Percentiles rank a stretch among this genome's conserved stretches.
phyloP scores from a whole-genome alignment of 2,329 filamentous ascomycete species.

The Colletotrichum viniferum region DNA sequence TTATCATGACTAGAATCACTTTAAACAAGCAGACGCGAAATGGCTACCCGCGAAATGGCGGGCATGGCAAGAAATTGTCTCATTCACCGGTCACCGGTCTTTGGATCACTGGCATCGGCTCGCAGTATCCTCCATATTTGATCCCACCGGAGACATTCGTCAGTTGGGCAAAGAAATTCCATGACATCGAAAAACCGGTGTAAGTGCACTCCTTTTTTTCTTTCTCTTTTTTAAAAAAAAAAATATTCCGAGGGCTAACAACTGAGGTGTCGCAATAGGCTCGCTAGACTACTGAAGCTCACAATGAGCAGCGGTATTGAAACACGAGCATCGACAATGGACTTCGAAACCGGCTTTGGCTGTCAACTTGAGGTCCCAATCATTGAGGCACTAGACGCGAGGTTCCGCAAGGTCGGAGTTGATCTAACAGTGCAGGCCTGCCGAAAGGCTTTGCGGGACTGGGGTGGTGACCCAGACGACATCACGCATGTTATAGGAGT shows the following conservation, averaged over 20 bases:
- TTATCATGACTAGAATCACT: neutral
- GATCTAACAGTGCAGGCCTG: slow-evolving; percentile 34
- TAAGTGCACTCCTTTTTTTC: neutral
- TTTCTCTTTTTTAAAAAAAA: no score
- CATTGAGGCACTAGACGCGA: slow-evolving; percentile 28
- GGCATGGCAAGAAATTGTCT: neutral
- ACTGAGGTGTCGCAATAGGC: neutral
- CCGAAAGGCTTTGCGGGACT: slow-evolving; percentile 34
- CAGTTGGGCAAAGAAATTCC: neutral
- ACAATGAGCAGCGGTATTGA: neutral
- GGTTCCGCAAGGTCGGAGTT: slow-evolving; percentile 33
- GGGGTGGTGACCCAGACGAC: slow-evolving; percentile 22
- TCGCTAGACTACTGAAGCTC: neutral
- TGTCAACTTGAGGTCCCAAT: slow-evolving; percentile 11
- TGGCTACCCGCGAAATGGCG: neutral
- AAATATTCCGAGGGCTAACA: neutral
- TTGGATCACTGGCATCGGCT: slow-evolving; percentile 6
- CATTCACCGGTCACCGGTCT: neutral
- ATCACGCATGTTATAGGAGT: slow-evolving; percentile 42
- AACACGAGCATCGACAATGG: neutral
- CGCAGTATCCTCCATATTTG: neutral
- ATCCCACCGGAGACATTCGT: neutral
- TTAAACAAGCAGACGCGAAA: neutral
- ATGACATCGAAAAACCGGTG: neutral
- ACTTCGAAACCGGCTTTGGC: neutral